Base-by-base conservation (phyloP, 2,329 filamentous ascomycete species). In the Thielaviopsis populi region DNA sequence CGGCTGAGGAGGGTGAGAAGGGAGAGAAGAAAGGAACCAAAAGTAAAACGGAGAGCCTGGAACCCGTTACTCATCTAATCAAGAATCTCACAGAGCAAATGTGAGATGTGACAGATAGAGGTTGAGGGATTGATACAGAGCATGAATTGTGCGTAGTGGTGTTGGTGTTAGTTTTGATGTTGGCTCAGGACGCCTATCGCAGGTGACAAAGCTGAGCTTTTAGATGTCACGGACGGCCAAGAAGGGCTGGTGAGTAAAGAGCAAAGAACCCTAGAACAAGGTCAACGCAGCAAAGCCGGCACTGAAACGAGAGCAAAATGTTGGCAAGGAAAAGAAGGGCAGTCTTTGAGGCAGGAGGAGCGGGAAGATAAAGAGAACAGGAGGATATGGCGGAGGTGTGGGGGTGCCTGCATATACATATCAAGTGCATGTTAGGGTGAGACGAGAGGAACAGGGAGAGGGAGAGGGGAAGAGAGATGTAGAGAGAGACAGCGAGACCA, bases 331-430 rank as follows among this genome's bases (percentile, higher is more conserved):
- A 37, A 56, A 54, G 37, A 37, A 17, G 27, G 30, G 53, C 24
- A 1, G 30, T 27, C 37, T 56, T 56, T 27, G 27, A 37, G 30
- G 53, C 8, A 40, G 43, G 42, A 53, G 50, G 56, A 27, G 37
- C 27, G 24, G 37, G 43, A 42, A 33, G 46, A 50, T 50, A 50
- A 50, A 50, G 46, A 24, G 46, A 13, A 50, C 46, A 17, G 24
- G 53, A 42, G 59, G 27, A 50, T 5, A 56, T 42, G 63, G 63
- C 50, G 50, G 48, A 58, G 50, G 40, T 43, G 24, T 60, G 50
- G 30, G 53, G 27, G 53, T 56, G 53, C 53, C 30, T 56, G 53
- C 53, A 56, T 30, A 56, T 56, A 33, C 24, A 56, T 56, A 56
- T 56, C 24, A 33, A 24, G 22, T 46, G 37, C 37, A 59, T 59